A percentile compares a stretch with the other conserved stretches of the same genome.
Conservation (phyloP, 2,329 filamentous ascomycete genomes). For the Aspergillus flavus region DNA sequence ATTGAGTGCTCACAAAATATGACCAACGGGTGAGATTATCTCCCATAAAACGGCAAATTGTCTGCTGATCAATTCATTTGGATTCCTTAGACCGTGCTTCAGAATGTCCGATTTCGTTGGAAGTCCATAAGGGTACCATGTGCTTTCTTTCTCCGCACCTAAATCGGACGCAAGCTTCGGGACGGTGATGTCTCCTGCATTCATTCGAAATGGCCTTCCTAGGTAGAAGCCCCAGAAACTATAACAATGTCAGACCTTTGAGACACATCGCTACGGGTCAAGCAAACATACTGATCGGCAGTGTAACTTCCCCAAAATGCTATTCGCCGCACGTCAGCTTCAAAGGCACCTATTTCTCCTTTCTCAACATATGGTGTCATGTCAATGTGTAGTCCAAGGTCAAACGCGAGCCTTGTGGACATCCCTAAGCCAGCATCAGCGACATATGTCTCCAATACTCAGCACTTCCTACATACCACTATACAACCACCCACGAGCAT, state of each 20-base stretch:
- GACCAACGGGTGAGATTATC: constrained; percentile 46
- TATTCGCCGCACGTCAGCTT: constrained; percentile 43
- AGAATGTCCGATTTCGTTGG: constrained; percentile 4
- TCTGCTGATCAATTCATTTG: constrained; percentile 38
- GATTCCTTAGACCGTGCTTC: constrained; percentile 28
- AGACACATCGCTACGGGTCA: background rate
- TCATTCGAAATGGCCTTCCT: constrained; percentile 47
- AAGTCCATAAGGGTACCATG: constrained; percentile 38
- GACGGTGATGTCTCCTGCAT: constrained; percentile 44
- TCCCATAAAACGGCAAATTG: constrained; percentile 48
- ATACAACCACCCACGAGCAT: constrained; percentile 52
- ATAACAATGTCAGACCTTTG: background rate
- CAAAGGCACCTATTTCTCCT: constrained; percentile 41
- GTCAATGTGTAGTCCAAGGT: constrained; percentile 48
- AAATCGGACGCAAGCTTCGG: constrained; percentile 38
- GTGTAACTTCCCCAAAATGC: constrained; percentile 50
- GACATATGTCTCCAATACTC: background rate
- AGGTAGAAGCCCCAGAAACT: constrained; percentile 49
- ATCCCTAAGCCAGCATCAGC: constrained; percentile 34
- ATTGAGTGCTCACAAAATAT: constrained; percentile 38
- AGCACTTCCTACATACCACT: constrained; percentile 37
- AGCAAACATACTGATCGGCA: constrained; percentile 40
- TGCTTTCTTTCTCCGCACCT: constrained; percentile 28
- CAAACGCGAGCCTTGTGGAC: constrained; percentile 50
- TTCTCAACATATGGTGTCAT: constrained; percentile 43